Evolutionary conservation across 345 rosid species (phyloP), one percentile per base, ranked within the genome.

Genomic region (Brassica rapa): DNA sequence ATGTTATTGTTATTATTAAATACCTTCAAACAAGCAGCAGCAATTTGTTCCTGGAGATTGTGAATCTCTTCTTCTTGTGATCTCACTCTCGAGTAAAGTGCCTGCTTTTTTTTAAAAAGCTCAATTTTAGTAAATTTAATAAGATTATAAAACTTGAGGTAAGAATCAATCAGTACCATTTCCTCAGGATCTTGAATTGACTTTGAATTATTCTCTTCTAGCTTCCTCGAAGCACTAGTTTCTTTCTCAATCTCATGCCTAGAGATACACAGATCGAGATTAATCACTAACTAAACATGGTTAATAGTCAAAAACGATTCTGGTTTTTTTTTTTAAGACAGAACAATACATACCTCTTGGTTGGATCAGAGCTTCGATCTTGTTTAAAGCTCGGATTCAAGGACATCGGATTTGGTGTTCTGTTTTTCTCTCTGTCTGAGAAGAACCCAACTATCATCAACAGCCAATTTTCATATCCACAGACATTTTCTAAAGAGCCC

Each of bases 51-150:
- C n/a, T 88, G 96, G 32, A 94, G 97, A 79, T 15, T 83, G 51
- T 85, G 93, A 62, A 92, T 90, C 84, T 94, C 97, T 74, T 85
- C 90, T 80, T 87, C 88, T 30, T 88, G 92, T 66, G 91, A 86
- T 79, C 82, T 86, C 62, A 76, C 83, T 76, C 80, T 88, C 35
- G 86, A 80, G 80, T 86, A 79, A 76, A 87, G 91, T 73, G 85
- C 96, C 98, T 94, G 82, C 2, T 73, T 32, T 66, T 32, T 66
- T 59, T 2, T 0, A n/a, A 49, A 41, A 14, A 23, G 68, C 63
- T 63, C 63, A 76, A 25, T 63, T 21, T 66, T 27, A 71, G 29
- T 74, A 57, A 78, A 7, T 53, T 14, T 16, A 49, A 72, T 43
- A 71, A 66, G 63, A 81, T 56, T 39, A 2, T 41, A 3, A 56